Evolutionary conservation across 164 flowering plant species (phyloP).

Genomic region (Sedum album): DNA sequence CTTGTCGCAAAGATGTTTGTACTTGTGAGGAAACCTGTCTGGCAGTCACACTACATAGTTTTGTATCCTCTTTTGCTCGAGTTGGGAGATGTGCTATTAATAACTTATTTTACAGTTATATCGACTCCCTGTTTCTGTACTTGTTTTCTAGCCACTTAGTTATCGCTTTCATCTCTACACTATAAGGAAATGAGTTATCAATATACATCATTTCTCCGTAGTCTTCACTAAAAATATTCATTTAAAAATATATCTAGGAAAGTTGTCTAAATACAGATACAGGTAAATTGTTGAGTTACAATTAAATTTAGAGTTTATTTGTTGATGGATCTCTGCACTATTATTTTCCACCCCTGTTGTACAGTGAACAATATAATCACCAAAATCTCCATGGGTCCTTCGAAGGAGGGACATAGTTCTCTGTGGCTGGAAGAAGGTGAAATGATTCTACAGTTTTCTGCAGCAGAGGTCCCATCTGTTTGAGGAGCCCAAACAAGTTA

Average conservation of each 20-base stretch:
- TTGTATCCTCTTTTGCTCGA: neutral
- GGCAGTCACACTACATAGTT: neutral
- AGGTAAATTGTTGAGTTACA: too few relatives aligned
- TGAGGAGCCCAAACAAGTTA: slow-evolving; percentile 11
- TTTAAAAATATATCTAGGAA: neutral
- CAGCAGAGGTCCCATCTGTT: slow-evolving; percentile 86
- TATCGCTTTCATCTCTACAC: too few relatives aligned
- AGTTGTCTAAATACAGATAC: neutral
- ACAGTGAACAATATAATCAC: slow-evolving; percentile 31
- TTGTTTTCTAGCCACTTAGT: too few relatives aligned
- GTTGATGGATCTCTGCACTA: too few relatives aligned
- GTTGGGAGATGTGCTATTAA: neutral
- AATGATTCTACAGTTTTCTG: slow-evolving; percentile 64
- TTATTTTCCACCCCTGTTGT: too few relatives aligned
- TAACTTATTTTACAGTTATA: too few relatives aligned
- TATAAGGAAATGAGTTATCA: too few relatives aligned
- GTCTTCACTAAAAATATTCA: too few relatives aligned
- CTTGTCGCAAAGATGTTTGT: neutral
- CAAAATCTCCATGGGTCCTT: slow-evolving; percentile 98
- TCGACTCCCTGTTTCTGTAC: too few relatives aligned
- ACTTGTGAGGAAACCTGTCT: neutral
- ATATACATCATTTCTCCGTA: neutral
- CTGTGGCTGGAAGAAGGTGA: slow-evolving; percentile 72
- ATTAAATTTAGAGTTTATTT: too few relatives aligned
- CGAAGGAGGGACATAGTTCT: slow-evolving; percentile 73